Evolutionary conservation across 768 basidiomycete genomes (phyloP), one percentile per base, ranked within the genome.

Genomic region (Russula vinacea): DNA sequence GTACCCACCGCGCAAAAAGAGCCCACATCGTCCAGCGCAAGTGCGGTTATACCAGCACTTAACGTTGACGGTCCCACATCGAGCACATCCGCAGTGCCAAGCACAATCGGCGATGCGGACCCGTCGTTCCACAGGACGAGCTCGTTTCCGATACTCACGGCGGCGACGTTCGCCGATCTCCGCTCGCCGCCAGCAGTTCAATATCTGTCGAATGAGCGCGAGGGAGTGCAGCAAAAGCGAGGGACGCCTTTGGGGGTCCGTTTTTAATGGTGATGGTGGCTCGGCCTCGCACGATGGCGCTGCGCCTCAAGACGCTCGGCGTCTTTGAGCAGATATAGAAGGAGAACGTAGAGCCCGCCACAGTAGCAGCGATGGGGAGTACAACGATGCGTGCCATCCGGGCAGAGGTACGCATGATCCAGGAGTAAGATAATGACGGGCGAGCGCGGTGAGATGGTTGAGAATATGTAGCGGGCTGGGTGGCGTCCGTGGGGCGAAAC

Each of bases 271-370:
- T 50, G 76, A 73, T 10, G 73, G 68, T 9, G 73, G 68, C 64
- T 81, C 80, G 0, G 77, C 71, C 40, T 83, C 84, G 77, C 77
- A 37, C 84, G 81, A 71, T 88, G 81, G 45, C 88, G 81, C 70
- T 94, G 92, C 3, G 91, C 89, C 70, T 94, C 94, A 40, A 97
- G 80, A 0, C 94, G 83, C 63, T 99, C 94, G 0, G 92, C 85
- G 68, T 96, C 88, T 77, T 95, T 96, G 65, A 98, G 78, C 2
- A 99, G 80, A 72, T 94, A 94, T 11, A 92, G 79, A 9, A 96
- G 78, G 13, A 98, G 75, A 9, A 83, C 80, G 73, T 90, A 98
- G 11, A 98, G 79, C 4, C 82, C 74, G 81, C 76, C 8, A 89
- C 90, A 0, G 95, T 96, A 6, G 80, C 79, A 9, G 84, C 82